phyloP scores from a whole-genome alignment of 2,329 filamentous ascomycete species.

The Didymella lethalis region DNA sequence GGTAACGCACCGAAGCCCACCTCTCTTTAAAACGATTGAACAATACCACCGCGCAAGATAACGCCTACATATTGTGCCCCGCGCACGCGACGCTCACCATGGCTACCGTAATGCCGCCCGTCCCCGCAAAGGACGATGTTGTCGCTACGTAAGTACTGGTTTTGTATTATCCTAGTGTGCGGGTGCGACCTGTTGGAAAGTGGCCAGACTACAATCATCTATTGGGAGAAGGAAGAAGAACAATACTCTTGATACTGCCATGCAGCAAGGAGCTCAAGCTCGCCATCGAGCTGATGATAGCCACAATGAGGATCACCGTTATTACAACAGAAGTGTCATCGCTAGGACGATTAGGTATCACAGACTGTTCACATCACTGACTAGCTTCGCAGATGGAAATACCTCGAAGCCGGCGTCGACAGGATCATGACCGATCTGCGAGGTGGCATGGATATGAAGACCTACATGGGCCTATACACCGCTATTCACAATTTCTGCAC shows the following conservation, averaged over 20 bases:
- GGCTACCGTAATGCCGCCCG: constrained; percentile 51
- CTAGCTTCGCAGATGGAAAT: constrained; percentile 76
- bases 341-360: too few relatives aligned
- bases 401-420: constrained; percentile 85
- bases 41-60: constrained; percentile 33
- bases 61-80: constrained; percentile 32
- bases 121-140: constrained; percentile 66
- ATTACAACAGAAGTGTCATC: background rate
- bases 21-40: background rate
- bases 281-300: background rate
- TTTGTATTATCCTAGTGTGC: background rate
- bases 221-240: background rate
- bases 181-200: background rate
- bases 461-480: constrained; percentile 98
- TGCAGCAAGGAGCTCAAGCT: background rate
- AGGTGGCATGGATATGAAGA: constrained; percentile 91
- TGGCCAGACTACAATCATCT: background rate
- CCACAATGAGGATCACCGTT: background rate
- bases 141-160: constrained; percentile 66
- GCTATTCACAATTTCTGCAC: constrained; percentile 99
- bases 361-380: constrained; percentile 20
- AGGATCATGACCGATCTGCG: constrained; percentile 94
- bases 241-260: background rate
- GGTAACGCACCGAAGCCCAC: background rate
- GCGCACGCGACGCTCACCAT: constrained; percentile 33